Base-by-base conservation (phyloP, 2,329 filamentous ascomycete species). In the Nothomitra cinnamomea region DNA sequence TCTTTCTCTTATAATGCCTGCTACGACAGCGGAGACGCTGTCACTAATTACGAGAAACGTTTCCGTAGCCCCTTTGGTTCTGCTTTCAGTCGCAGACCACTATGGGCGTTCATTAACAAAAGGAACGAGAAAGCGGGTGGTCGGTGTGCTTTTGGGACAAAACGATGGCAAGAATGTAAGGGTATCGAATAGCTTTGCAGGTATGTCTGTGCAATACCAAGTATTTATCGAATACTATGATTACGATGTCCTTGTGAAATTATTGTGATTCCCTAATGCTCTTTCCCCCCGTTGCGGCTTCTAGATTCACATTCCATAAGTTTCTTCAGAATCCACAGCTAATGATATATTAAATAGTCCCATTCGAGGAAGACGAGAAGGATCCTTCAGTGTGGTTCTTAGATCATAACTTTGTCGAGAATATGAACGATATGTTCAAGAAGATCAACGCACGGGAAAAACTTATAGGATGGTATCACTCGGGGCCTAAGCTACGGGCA, bases 361-460 rank as follows among this genome's bases (percentile, higher is more conserved):
- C 92, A 1, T 98, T 98, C 65, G 92, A 98, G 70, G 92, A 98
- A 73, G 92, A 98, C 68, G 92, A 95, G 64, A 95, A 94, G 72
- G 89, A 98, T 67, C 90, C 90, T 2, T 94, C 90, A 36, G 92
- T 98, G 66, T 98, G 92, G 92, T 98, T 96, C 68, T 73, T 98
- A 59, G 92, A 98, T 69, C 92, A 98, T 77, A 96, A 96, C 78
- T 98, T 95, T 65, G 86, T 98, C 69, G 92, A 98, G 71, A 87
- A 84, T 62, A 98, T 98, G 92, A 94, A 92, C 72, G 92, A 96
- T 70, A 98, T 98, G 92, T 98, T 98, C 79, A 98, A 98, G 77
- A 96, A 96, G 74, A 89, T 98, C 76, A 98, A 98, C 73, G 92
- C 92, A 57, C 78, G 87, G 59, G 92, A 98, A 74, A 96, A 96